Evolutionary conservation across 768 basidiomycete genomes (phyloP), one percentile per base, ranked within the genome.

Genomic region (Fomitopsis pulvina): DNA sequence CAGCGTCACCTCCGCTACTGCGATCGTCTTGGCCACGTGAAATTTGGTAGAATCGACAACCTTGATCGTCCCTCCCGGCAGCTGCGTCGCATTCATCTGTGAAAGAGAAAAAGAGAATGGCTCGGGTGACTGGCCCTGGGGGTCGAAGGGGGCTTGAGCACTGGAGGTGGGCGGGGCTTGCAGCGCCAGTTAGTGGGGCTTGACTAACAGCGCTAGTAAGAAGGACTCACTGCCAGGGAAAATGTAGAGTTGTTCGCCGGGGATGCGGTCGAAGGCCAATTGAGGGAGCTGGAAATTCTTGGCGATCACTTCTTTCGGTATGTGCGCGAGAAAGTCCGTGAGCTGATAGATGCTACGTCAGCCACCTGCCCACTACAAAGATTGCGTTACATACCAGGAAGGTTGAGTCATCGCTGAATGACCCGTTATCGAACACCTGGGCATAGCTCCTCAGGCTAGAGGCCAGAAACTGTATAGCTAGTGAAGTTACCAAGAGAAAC

Each of bases 1-100:
- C 22, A 81, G 71, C 16, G 71, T 77, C n/a, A 81, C 70, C 59
- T 80, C 77, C 18, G 75, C 79, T 3, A 73, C 78, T 6, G 76
- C 68, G 39, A 78, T 77, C 1, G 72, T 73, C 46, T 61, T 70
- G 2, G 78, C 67, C 20, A 74, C 63, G 38, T 68, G 66, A 67
- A 81, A 81, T 5, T 68, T 73, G 2, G 71, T 65, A 0, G 76
- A 73, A 60, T 78, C 78, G 8, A 74, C 74, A 37, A 76, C 66
- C 58, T 77, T 79, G 39, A 75, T 71, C 2, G 68, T 63, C 14
- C 79, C 79, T 4, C 79, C 79, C 5, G 69, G 48, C 16, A 73
- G 60, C 46, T 71, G 58, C 6, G 72, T 77, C 6, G 70, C 60
- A 14, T 66, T 62, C 39, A 75, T 67, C 53, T 78, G 62, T 9